Evolutionary conservation across 495 filamentous ascomycete species (phyloP), one percentile per base, ranked within the genome.

Genomic region (Sordaria brevicollis): DNA sequence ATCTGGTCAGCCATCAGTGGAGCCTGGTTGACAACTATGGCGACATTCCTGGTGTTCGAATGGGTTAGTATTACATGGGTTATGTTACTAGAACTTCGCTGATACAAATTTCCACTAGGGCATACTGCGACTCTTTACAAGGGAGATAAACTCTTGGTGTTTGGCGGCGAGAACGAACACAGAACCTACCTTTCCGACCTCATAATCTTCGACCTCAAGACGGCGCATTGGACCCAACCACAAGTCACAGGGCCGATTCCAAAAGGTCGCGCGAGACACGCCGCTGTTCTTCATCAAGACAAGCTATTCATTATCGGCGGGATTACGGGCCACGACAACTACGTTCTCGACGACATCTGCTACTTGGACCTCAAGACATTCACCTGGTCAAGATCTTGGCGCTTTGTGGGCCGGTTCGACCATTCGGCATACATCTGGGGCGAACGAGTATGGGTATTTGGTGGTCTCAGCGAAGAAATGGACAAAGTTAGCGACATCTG

Each of bases 141-240:
- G 79, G 93, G 92, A 62, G 90, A 96, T 76, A 98, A 99, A 78
- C 84, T 99, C 34, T 85, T 99, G 17, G 92, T 99, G 8, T 99
- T 97, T 75, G 95, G 95, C 43, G 95, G 95, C 49, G 95, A 99
- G 82, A 99, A 99, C 78, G 95, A 99, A 74, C 95, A 97, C 76
- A 88, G 94, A 54, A 92, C 93, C 67, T 96, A 96, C 76, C 90
- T 99, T 7, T 96, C 93, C 21, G 95, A 99, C 79, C 87, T 99
- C 39, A 93, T 98, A 69, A 93, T 99, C 66, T 94, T 98, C 74
- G 94, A 99, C 79, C 86, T 98, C 35, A 90, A 92, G 74, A 96
- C 91, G 13, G 93, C 93, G 35, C 89, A 93, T 73, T 99, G 95
- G 95, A 93, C 91, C 5, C 92, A 97, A 70, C 95, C 96, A 4